Evolutionary conservation across 768 basidiomycete species (phyloP).

Genomic region (Rubroboletus pulcherrimus): DNA sequence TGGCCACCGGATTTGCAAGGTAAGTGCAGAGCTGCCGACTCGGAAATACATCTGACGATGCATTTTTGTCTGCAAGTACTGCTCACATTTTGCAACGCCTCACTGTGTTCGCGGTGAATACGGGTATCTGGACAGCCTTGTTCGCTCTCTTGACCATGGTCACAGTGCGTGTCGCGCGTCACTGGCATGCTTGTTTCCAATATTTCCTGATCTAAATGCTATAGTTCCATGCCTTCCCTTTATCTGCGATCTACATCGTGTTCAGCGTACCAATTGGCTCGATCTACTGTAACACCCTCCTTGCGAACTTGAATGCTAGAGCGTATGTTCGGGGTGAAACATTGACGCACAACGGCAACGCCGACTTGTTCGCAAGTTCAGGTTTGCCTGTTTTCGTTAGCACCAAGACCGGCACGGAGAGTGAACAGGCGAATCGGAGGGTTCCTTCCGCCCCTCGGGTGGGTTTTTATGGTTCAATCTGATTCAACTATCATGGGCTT

Average conservation of each 20-base stretch:
- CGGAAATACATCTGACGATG: not conserved
- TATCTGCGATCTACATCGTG: not conserved
- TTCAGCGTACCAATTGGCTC: conserved; percentile 9
- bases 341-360: not conserved
- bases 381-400: too few species aligned
- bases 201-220: too few species aligned
- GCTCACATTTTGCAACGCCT: conserved; percentile 8
- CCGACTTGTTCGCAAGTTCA: not conserved
- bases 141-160: conserved; percentile 39
- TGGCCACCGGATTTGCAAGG: not conserved
- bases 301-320: conserved; percentile 11
- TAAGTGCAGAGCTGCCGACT: too few species aligned
- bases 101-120: conserved; percentile 2
- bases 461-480: too few species aligned
- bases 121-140: conserved; percentile 48
- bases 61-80: not conserved
- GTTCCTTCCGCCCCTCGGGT: too few species aligned
- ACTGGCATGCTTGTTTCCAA: not conserved
- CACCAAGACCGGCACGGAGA: too few species aligned
- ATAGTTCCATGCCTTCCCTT: not conserved
- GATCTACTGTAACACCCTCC: conserved; percentile 12
- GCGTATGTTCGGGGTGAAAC: not conserved
- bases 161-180: conserved; percentile 39
- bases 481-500: too few species aligned
- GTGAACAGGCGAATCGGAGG: too few species aligned